These are phyloP conservation scores for Epichloe sylvatica DNA, from an alignment of 2,329 filamentous ascomycete species.

Conservation along the genomic window DNA sequence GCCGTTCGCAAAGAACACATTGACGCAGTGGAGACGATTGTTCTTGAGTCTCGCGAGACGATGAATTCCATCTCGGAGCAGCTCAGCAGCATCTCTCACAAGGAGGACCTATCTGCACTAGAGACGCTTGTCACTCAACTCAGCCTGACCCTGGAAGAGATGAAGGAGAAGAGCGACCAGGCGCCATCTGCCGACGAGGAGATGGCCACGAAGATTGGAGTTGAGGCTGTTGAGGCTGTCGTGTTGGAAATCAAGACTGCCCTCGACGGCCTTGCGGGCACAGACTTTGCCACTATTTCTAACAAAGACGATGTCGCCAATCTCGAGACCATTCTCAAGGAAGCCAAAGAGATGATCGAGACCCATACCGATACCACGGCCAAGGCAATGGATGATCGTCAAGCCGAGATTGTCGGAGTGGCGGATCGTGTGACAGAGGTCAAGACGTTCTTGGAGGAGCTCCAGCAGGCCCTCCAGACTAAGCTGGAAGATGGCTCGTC, in stretches of 20 bases:
- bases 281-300: conserved; percentile 56
- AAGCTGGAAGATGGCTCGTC: conserved; percentile 65
- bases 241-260: conserved; percentile 75
- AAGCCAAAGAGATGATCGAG: conserved; percentile 55
- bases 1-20: conserved; percentile 52
- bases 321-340: conserved; percentile 54
- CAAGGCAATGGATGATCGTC: conserved; percentile 70
- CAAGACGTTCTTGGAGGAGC: conserved; percentile 61
- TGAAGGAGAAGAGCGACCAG: conserved; percentile 43
- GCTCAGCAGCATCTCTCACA: conserved; percentile 57
- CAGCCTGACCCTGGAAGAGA: conserved; percentile 60
- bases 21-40: conserved; percentile 48
- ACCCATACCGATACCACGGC: conserved; percentile 58
- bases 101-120: conserved; percentile 63
- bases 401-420: conserved; percentile 67
- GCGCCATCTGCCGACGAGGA: conserved; percentile 40
- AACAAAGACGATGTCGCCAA: conserved; percentile 58
- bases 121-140: conserved; percentile 70
- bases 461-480: conserved; percentile 61
- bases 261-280: conserved; percentile 57
- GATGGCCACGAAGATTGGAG: conserved; percentile 64
- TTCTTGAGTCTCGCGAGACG: conserved; percentile 62
- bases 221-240: conserved; percentile 67
- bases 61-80: conserved; percentile 53
- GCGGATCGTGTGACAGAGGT: conserved; percentile 67